Evolutionary conservation across 768 basidiomycete species (phyloP).

Genomic region (Collybiopsis confluens): DNA sequence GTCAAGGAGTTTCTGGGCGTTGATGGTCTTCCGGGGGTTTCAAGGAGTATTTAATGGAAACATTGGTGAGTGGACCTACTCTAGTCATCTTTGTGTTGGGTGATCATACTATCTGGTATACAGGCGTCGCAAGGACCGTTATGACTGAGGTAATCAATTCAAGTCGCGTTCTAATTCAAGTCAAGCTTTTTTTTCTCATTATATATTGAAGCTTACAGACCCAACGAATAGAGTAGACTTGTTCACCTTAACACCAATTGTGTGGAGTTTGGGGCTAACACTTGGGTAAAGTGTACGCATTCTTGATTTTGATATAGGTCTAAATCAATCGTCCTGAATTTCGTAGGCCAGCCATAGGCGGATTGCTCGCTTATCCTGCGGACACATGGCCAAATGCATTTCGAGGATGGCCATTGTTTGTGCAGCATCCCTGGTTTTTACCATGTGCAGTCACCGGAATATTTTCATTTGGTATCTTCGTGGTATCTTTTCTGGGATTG

Average conservation of each 20-base stretch:
- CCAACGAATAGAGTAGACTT: conserved; percentile 22
- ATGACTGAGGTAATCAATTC: conserved; percentile 23
- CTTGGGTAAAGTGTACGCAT: conserved; percentile 17
- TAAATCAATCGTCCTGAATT: background rate
- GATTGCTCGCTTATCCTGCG: conserved; percentile 26
- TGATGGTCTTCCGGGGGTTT: conserved; percentile 19
- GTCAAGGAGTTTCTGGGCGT: conserved; percentile 19
- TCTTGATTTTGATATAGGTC: background rate
- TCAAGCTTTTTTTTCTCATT: background rate
- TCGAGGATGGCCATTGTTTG: conserved; percentile 20
- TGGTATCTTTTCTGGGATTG: conserved; percentile 17
- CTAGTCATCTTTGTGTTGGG: background rate
- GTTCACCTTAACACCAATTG: conserved; percentile 23
- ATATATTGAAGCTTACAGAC: conserved; percentile 21
- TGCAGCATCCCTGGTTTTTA: conserved; percentile 31
- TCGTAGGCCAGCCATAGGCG: conserved; percentile 27
- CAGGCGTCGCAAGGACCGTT: conserved; percentile 23
- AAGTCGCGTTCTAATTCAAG: background rate
- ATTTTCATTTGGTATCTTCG: conserved; percentile 18
- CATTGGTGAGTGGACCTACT: conserved; percentile 15
- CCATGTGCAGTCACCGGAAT: conserved; percentile 26
- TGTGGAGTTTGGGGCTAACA: conserved; percentile 22
- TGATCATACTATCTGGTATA: conserved; percentile 11
- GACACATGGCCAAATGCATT: conserved; percentile 23
- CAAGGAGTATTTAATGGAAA: conserved; percentile 29